Base-by-base conservation (phyloP, 2,329 filamentous ascomycete genomes). In the Fusarium brevicatenulatum region DNA sequence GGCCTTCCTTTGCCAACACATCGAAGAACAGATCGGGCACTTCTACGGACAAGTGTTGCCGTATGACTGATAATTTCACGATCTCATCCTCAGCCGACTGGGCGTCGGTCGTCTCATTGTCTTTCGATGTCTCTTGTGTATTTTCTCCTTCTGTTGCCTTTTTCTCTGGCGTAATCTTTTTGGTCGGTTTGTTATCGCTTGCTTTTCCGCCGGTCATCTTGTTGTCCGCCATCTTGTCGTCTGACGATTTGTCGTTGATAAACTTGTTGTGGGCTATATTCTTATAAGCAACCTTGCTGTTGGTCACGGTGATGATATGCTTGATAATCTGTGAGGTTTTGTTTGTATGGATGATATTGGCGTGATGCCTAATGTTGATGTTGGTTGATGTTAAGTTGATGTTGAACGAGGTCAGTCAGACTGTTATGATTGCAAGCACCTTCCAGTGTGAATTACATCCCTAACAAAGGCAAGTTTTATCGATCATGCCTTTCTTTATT, bases 11-110 rank as follows among this genome's bases (percentile, higher is more conserved):
- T 16, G 37, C 39, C n/a, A 77, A 40, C 16, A 53, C 34, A 4
- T 42, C 2, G 23, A 74, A 55, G 36, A 76, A 37, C 36, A 30
- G 23, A 23, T 65, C 66, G 16, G 10, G 10, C 32, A 69, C 42
- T 6, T 69, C 52, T 18, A 37, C 42, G 15, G 53, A 70, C 7
- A 65, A 39, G 15, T 28, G 16, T 47, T n/a, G 13, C 11, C 46
- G 66, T 6, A 39, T 47, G 25, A 19, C 25, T 39, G 18, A 37
- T 19, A 54, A 16, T 25, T 13, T 58, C 32, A 25, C 42, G 8
- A 28, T 13, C 42, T 28, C 23, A 9, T 46, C 32, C 16, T 57
- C 42, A 11, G 32, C 9, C 32, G 34, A 5, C 19, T 18, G 15
- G 28, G 12, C n/a, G 4, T 36, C 19, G 10, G 40, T 13, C 23